Conservation (phyloP, 1,284 basidiomycete species). For the Singerocomus rubriflavus region DNA sequence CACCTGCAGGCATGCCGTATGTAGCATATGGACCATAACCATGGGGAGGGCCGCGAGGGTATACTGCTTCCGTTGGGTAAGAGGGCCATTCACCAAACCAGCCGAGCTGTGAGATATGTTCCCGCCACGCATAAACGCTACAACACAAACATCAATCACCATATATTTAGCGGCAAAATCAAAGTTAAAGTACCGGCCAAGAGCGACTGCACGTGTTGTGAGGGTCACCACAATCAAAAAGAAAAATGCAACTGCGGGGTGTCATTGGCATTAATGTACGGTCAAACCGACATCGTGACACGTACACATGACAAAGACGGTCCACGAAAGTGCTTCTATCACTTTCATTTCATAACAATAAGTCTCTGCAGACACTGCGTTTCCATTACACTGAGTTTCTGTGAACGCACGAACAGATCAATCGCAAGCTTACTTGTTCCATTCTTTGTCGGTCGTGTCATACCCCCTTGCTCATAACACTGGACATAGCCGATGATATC, state of each 20-base stretch:
- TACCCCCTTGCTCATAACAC: constrained; percentile 52
- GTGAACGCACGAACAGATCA: neutral
- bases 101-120: constrained; percentile 48
- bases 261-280: constrained; percentile 37
- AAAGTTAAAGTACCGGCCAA: constrained; percentile 35
- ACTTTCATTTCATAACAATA: constrained; percentile 79
- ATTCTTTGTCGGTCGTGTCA: constrained; percentile 48
- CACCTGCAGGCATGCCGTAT: constrained; percentile 25
- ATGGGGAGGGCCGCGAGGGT: constrained; percentile 20
- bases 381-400: constrained; percentile 6
- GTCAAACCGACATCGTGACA: constrained; percentile 35
- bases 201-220: constrained; percentile 40
- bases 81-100: constrained; percentile 53
- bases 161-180: neutral
- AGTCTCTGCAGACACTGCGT: constrained; percentile 48
- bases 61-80: constrained; percentile 31
- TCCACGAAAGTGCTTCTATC: constrained; percentile 75
- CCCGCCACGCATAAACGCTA: constrained; percentile 44
- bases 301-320: constrained; percentile 59
- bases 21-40: constrained; percentile 23
- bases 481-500: constrained; percentile 67
- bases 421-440: constrained; percentile 46
- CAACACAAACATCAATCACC: constrained; percentile 4
- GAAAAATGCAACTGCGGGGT: constrained; percentile 40
- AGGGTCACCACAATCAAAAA: constrained; percentile 44